Base-by-base conservation (phyloP, 768 basidiomycete genomes). In the Clitopilus passeckerianus region DNA sequence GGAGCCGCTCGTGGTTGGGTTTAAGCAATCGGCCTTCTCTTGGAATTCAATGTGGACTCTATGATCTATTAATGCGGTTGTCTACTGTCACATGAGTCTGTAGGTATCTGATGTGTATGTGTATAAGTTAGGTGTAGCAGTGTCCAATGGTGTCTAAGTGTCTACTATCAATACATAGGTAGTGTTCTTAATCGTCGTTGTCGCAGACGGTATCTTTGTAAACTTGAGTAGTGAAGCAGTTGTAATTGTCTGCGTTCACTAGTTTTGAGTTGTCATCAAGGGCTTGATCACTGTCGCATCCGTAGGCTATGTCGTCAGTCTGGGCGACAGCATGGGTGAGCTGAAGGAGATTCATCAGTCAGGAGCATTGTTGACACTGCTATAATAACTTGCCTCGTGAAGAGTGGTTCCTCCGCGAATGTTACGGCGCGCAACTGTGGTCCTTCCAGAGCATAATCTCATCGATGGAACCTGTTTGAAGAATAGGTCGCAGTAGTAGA, bases 1-100 rank as follows among this genome's bases (percentile, higher is more conserved):
- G 91, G 91, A 2, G 81, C 90, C 35, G 90, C 90, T 18, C 77
- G 81, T 44, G 87, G 88, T 35, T 90, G 85, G 85, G 79, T 79
- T 34, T 85, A 64, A 72, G 44, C 56, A 18, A 34, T 18, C 46
- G 30, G 6, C 22, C 18, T 27, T 34, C 50, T 5, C 55, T 63
- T 59, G 14, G 27, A 10, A 43, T 41, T 41, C n/a, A 7, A 30
- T 41, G 37, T 41, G n/a, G 12, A 41, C 12, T 41, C n/a, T 41
- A 41, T 14, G 15, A 41, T 41, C 37, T 41, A 15, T 18, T 14
- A 41, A 41, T 41, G n/a, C n/a, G 37, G n/a, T 41, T 9, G 37
- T 18, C n/a, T 30, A 30, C 27, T 30, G 27, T 30, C 27, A 30
- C 27, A 30, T 30, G 27, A 3, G 27, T 30, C 7, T 30, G 27